Evolutionary conservation across 2,329 filamentous ascomycete species (phyloP).

Genomic region (Beauveria pseudobassiana): DNA sequence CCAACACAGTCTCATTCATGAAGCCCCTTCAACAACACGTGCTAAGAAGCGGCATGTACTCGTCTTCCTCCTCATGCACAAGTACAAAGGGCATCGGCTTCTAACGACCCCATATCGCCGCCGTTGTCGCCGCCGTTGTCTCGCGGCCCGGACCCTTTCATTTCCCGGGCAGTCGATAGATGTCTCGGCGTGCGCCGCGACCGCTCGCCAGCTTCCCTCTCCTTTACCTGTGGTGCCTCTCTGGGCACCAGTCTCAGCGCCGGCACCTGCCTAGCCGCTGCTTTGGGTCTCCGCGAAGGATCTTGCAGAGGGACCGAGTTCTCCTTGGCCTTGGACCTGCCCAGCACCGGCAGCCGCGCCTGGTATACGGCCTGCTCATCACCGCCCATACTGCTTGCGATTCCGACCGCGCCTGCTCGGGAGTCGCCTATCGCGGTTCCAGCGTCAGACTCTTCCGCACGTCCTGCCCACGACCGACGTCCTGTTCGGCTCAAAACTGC

Average conservation of each 20-base stretch:
- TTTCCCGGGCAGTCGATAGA: background rate
- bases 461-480: background rate
- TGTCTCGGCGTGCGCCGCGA: background rate
- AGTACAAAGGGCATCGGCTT: background rate
- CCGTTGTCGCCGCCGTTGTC: background rate
- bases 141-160: background rate
- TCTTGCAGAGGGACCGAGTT: background rate
- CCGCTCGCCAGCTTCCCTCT: background rate
- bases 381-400: background rate
- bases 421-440: background rate
- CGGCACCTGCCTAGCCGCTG: background rate
- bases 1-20: background rate
- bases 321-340: background rate
- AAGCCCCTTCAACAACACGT: background rate
- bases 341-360: background rate
- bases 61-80: background rate
- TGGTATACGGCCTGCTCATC: background rate
- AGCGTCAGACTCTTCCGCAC: background rate
- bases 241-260: background rate
- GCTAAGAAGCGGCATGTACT: background rate
- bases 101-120: background rate
- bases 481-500: background rate
- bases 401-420: background rate
- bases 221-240: background rate
- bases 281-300: slow-evolving; percentile 1